These are phyloP conservation scores for Prunus fruticosa DNA, from an alignment of 306 rosid species.

Conservation along the genomic window DNA sequence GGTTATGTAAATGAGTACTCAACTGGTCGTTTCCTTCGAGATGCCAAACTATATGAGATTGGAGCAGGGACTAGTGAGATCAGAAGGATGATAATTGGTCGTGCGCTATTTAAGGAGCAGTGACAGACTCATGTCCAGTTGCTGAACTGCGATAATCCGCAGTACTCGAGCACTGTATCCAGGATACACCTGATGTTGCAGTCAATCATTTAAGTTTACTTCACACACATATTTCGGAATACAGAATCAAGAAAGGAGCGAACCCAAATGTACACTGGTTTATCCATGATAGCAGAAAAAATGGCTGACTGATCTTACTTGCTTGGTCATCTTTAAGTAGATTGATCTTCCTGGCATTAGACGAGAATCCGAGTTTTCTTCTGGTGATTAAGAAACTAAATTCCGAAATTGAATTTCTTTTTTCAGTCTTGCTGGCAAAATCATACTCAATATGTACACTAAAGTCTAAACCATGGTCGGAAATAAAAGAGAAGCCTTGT, in stretches of 20 bases:
- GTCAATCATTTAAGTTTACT: not conserved
- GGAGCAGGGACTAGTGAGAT: constrained; percentile 95
- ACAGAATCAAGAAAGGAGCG: not conserved
- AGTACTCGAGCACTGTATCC: not conserved
- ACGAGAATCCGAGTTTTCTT: not conserved
- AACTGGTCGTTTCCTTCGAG: constrained; percentile 85
- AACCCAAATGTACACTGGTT: not conserved
- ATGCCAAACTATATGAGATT: constrained; percentile 82
- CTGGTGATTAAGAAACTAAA: not conserved
- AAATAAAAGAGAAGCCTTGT: not conserved
- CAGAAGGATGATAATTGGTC: constrained; percentile 90
- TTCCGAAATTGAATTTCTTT: not conserved
- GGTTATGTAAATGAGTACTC: constrained; percentile 91
- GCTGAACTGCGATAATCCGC: not conserved
- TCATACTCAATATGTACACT: not conserved
- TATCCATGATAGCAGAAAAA: not conserved
- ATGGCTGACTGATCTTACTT: not conserved
- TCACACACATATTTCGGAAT: not conserved
- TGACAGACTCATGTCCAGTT: constrained; percentile 19
- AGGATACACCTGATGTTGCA: not conserved
- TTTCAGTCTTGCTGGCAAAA: not conserved
- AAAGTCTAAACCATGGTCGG: not conserved
- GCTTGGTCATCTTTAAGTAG: not conserved
- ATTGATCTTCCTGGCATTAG: not conserved
- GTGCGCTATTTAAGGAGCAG: constrained; percentile 77